Percentiles rank a stretch among this genome's conserved stretches.
These are phyloP conservation scores for Lyophyllum decastes DNA, from an alignment of 768 basidiomycete genomes.

Conservation along the genomic window DNA sequence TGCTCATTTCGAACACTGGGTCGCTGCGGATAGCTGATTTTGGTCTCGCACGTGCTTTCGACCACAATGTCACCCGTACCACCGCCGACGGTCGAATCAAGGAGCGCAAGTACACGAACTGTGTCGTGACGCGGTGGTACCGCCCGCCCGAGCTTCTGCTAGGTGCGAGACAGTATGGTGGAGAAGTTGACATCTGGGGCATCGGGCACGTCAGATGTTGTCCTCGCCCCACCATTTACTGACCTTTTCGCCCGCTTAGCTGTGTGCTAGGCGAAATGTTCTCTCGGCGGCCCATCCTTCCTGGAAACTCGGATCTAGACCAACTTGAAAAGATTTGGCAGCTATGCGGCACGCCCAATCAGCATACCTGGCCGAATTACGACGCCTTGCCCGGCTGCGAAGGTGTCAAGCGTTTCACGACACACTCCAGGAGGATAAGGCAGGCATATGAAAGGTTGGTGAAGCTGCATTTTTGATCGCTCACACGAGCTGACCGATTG, in stretches of 20 bases:
- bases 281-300: slow-evolving; percentile 79
- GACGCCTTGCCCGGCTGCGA: slow-evolving; percentile 79
- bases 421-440: slow-evolving; percentile 56
- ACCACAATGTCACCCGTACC: slow-evolving; percentile 45
- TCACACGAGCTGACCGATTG: slow-evolving; percentile 8
- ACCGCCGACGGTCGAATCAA: slow-evolving; percentile 43
- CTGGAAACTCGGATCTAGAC: slow-evolving; percentile 87
- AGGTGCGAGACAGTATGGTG: slow-evolving; percentile 87
- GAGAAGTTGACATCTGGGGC: slow-evolving; percentile 97
- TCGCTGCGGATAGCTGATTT: slow-evolving; percentile 91
- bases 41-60: slow-evolving; percentile 86
- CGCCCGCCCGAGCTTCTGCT: slow-evolving; percentile 91
- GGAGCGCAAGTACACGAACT: slow-evolving; percentile 88
- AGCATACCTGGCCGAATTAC: slow-evolving; percentile 78
- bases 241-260: slow-evolving; percentile 36
- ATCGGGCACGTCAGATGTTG: slow-evolving; percentile 65
- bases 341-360: slow-evolving; percentile 86
- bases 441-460: slow-evolving; percentile 61
- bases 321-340: slow-evolving; percentile 89
- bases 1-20: slow-evolving; percentile 89
- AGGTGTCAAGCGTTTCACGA: slow-evolving; percentile 66
- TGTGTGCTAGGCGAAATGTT: slow-evolving; percentile 99
- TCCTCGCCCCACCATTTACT: background rate
- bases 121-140: slow-evolving; percentile 95
- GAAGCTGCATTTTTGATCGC: background rate